A percentile compares a stretch with the other conserved stretches of the same genome.
Conservation (phyloP, 768 basidiomycete species). For the Rhizopogon vulgaris region DNA sequence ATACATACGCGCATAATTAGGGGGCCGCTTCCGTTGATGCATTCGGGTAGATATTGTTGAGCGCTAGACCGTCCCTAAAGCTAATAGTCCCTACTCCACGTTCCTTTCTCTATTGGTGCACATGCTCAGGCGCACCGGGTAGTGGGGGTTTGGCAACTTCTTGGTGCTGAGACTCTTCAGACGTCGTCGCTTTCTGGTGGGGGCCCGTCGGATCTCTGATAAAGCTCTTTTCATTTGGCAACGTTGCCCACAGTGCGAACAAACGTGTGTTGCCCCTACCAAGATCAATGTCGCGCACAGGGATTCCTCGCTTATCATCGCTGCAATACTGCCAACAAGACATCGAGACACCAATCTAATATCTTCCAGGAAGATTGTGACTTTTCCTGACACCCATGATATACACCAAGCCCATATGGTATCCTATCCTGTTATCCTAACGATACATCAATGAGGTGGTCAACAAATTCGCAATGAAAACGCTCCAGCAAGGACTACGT, state of each 20-base stretch:
- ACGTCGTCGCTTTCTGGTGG: no score
- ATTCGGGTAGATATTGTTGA: no score
- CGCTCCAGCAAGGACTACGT: neutral
- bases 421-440: conserved; percentile 2
- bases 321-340: neutral
- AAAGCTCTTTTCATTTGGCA: neutral
- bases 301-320: neutral
- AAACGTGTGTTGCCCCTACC: neutral
- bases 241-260: neutral
- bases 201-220: no score
- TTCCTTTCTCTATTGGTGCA: no score
- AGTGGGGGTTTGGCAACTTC: no score
- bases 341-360: neutral
- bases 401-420: conserved; percentile 1
- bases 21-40: neutral
- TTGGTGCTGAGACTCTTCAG: no score
- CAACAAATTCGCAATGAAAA: neutral
- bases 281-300: neutral
- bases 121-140: no score
- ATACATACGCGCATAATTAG: neutral
- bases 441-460: conserved; percentile 1
- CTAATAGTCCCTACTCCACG: no score
- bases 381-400: neutral
- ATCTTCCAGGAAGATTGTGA: neutral
- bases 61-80: no score